Base-by-base conservation (phyloP, 2,329 filamentous ascomycete genomes). In the Coniochaeta sp. region DNA sequence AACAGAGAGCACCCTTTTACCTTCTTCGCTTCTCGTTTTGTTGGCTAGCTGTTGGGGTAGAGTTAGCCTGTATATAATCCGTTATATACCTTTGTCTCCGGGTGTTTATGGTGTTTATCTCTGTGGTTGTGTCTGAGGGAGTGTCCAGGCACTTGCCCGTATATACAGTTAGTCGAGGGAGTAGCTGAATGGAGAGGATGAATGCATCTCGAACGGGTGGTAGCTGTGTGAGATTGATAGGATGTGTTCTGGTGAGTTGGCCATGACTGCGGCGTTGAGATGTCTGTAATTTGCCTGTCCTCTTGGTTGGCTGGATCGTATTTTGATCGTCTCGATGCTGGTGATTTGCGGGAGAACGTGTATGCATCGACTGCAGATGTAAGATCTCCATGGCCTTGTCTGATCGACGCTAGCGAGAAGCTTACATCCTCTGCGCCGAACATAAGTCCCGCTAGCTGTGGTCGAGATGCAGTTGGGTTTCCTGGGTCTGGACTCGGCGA, bases 51-150 rank as follows among this genome's bases (percentile, higher is more conserved):
- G n/a, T 42, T 54, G n/a, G n/a, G 47, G 48, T 55, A 53, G 48
- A 56, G 56, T n/a, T 61, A 54, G 58, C 57, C 57, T 61, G 59
- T 61, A 58, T 59, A 61, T 61, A n/a, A 61, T 55, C 55, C 58
- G 58, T 59, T 57, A 57, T 57, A 60, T 59, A 58, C 56, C 47
- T 57, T n/a, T 51, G n/a, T 31, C 49, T 35, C 31, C 18, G 32
- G 22, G 32, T 38, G 4, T 18, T 38, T 26, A 20, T 38, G 16
- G 33, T n/a, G n/a, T n/a, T 42, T 9, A 20, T 24, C 4, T 42
- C 14, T 42, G 18, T 42, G 22, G 38, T 22, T n/a, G 13, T 38
- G 33, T 38, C 8, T 22, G n/a, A n/a, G n/a, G n/a, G n/a, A 20
- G 16, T 42, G 22, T n/a, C 4, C 38, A 26, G n/a, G 38, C 38